Base-by-base conservation (phyloP, 305 asterid genomes). In the Solanum hybrid region DNA sequence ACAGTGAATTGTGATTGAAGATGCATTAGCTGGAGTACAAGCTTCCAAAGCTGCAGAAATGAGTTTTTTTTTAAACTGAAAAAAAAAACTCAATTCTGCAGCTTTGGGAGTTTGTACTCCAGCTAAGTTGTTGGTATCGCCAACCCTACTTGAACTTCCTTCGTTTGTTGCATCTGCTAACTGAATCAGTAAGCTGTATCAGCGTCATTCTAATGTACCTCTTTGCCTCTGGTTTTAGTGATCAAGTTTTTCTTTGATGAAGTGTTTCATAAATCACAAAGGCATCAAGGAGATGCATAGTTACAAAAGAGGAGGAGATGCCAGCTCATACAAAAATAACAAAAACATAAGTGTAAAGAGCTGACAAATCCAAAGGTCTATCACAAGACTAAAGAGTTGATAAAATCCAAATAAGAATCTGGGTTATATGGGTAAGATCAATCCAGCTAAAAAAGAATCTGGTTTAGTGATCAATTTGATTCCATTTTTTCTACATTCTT, bases 1-100 rank as follows among this genome's bases (percentile, higher is more conserved):
- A 45, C 94, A 97, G 99, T 97, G 99, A 91, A 88, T 97, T 87
- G 99, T 97, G 90, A 97, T 97, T 90, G 99, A 97, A 97, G 99
- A 97, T 90, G 99, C 99, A 87, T 91, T 96, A 89, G 99, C 98
- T 89, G 99, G 98, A 86, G 98, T 97, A 42, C 98, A 96, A 93
- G 99, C 99, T 90, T 97, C 98, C 91, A 94, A 95, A 91, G 95
- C 98, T 89, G 99, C 99, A 88, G 87, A 91, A 86, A 97, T 97
- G 99, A 95, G 99, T 14, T 45, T 45, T 45, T 45, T 40, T 45
- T 4, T 31, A 4, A 45, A 45, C 7, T 14, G 60, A 14, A 45
- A 45, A 45, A 45, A 14, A 14, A 45, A 45, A 45, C 60, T 45
- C 40, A 45, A 14, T 45, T 45, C 22, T 45, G 60, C 60, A 45